These are phyloP conservation scores for Plasmodium vivax DNA, from an alignment of 169 alveolate species.

Conservation along the genomic window DNA sequence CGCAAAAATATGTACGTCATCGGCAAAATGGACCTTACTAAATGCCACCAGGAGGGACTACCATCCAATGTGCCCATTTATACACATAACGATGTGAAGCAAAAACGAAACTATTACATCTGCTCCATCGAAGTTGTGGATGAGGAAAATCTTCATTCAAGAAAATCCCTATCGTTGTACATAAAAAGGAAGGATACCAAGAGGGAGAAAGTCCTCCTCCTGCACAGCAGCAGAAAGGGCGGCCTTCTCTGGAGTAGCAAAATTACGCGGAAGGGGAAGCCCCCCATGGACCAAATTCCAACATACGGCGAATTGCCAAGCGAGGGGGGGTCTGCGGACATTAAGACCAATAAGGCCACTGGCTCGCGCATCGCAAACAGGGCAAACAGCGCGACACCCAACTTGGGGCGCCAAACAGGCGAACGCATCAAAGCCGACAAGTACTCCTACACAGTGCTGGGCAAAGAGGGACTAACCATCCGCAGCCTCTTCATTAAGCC, in stretches of 20 bases:
- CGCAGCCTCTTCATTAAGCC: slow-evolving; percentile 42
- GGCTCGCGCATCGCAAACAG: neutral
- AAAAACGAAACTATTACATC: slow-evolving; percentile 1
- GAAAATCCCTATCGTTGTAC: slow-evolving; percentile 18
- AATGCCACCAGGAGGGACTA: neutral
- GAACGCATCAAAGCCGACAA: slow-evolving; percentile 14
- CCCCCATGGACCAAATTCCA: neutral
- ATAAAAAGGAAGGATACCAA: neutral
- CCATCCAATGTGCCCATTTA: slow-evolving; percentile 9
- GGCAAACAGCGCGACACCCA: neutral
- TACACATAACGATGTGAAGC: neutral
- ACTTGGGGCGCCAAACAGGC: neutral
- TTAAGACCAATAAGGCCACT: neutral
- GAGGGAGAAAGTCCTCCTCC: neutral
- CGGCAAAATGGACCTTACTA: neutral
- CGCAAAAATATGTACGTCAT: slow-evolving; percentile 24
- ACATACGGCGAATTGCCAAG: neutral
- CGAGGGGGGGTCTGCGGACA: neutral
- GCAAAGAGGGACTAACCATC: slow-evolving; percentile 19
- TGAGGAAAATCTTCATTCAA: neutral
- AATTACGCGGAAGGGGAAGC: neutral
- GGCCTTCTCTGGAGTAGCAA: neutral
- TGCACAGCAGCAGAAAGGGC: slow-evolving; percentile 1
- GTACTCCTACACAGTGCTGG: slow-evolving; percentile 29
- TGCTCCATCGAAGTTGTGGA: slow-evolving; percentile 4